Percentiles rank a stretch among this genome's conserved stretches.
Conservation (phyloP, 495 filamentous ascomycete genomes). For the Schizothecium vesticola region DNA sequence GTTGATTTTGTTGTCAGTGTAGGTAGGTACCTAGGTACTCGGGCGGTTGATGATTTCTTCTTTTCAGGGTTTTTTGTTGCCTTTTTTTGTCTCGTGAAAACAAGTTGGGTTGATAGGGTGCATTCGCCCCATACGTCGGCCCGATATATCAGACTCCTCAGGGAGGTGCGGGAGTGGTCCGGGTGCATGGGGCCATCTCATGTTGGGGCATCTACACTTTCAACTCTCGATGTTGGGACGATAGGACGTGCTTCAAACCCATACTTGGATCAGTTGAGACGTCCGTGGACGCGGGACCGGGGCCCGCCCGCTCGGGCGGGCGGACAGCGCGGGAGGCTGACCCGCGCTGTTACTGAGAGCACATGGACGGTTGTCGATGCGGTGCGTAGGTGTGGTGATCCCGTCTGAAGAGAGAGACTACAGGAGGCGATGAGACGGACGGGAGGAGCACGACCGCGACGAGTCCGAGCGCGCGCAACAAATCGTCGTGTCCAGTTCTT, state of each 20-base stretch:
- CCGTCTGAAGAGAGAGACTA: background rate
- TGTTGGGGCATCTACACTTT: background rate
- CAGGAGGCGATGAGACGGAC: background rate
- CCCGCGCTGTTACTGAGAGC: background rate
- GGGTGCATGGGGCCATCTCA: background rate
- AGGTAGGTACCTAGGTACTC: too few relatives aligned
- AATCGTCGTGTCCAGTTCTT: background rate
- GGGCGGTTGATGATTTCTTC: too few relatives aligned
- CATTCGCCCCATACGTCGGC: background rate
- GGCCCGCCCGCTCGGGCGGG: background rate
- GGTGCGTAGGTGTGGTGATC: background rate
- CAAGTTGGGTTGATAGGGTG: too few relatives aligned
- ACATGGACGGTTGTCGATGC: background rate
- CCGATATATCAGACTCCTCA: background rate
- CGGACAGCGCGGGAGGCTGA: background rate
- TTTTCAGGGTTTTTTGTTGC: background rate
- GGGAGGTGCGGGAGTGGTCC: background rate
- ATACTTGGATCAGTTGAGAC: background rate
- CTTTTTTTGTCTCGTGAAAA: background rate
- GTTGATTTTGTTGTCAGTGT: too few relatives aligned
- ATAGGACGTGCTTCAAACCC: background rate
- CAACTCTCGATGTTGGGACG: background rate
- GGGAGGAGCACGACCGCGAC: background rate
- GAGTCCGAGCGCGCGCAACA: constrained; percentile 14
- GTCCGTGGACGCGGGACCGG: background rate